A percentile compares a stretch with the other conserved stretches of the same genome.
These are phyloP conservation scores for Boletus pseudopeckii DNA, from an alignment of 768 basidiomycete species.

Conservation along the genomic window DNA sequence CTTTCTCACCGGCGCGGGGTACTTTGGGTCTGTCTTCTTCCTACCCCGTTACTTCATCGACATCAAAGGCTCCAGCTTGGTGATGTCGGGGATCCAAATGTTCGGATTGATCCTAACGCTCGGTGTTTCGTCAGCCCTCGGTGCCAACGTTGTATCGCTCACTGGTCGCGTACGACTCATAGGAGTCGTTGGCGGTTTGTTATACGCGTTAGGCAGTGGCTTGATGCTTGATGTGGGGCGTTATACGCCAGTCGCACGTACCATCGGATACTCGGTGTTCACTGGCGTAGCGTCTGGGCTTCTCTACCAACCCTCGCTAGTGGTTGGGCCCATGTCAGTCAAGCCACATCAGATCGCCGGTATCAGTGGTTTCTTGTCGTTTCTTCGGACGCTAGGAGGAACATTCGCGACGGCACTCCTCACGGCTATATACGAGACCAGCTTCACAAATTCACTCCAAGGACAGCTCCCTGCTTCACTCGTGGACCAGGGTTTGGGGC, in stretches of 20 bases:
- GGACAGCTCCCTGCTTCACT: conserved; percentile 29
- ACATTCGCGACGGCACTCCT: conserved; percentile 36
- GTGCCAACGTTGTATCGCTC: conserved; percentile 32
- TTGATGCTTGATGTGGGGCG: conserved; percentile 34
- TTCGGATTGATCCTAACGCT: conserved; percentile 33
- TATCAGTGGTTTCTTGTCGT: conserved; percentile 36
- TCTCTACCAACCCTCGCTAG: conserved; percentile 34
- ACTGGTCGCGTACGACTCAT: conserved; percentile 32
- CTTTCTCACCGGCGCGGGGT: conserved; percentile 37
- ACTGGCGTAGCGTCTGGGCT: conserved; percentile 32
- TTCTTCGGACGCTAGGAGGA: conserved; percentile 33
- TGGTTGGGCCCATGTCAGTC: conserved; percentile 36
- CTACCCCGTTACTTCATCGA: conserved; percentile 40
- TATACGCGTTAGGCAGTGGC: conserved; percentile 33
- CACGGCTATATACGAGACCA: conserved; percentile 33
- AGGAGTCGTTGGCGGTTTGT: conserved; percentile 28
- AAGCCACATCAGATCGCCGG: conserved; percentile 33
- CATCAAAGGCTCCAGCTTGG: conserved; percentile 31
- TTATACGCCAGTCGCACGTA: conserved; percentile 24
- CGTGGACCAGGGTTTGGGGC: conserved; percentile 29
- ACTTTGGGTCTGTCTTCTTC: conserved; percentile 37
- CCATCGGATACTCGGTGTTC: conserved; percentile 32
- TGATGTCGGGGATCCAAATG: conserved; percentile 36
- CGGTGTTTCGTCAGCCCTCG: conserved; percentile 34
- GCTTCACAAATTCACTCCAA: conserved; percentile 28